These are phyloP conservation scores for Rubia balearica DNA, from an alignment of 305 asterid genomes.

Conservation along the genomic window DNA sequence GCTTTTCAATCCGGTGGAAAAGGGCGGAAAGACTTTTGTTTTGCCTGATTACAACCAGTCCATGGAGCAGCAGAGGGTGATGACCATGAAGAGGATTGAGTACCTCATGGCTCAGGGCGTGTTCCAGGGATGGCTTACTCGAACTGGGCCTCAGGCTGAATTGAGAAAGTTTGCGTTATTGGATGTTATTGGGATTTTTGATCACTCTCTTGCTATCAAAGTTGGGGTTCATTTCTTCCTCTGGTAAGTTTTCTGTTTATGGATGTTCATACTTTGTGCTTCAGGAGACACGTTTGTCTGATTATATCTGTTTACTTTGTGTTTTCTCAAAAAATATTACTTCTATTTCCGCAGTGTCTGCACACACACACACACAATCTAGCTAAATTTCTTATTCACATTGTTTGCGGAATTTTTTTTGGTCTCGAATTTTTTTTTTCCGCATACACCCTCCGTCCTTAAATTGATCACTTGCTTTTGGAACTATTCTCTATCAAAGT, in stretches of 20 bases:
- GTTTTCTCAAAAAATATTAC: no score
- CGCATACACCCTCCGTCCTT: no score
- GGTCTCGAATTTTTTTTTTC: neutral
- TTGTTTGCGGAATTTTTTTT: neutral
- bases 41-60: constrained; percentile 80
- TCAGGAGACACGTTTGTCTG: no score
- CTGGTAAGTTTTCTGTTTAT: constrained; percentile 42
- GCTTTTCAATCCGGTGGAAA: constrained; percentile 54
- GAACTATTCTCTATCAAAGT: no score
- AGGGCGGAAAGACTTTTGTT: constrained; percentile 74
- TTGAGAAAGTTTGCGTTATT: constrained; percentile 67
- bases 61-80: constrained; percentile 94
- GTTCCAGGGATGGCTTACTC: constrained; percentile 69
- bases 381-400: neutral
- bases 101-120: constrained; percentile 62
- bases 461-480: no score
- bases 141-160: constrained; percentile 59
- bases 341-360: neutral
- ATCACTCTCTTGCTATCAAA: constrained; percentile 80
- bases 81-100: constrained; percentile 81
- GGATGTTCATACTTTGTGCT: neutral
- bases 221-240: constrained; percentile 78
- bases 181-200: constrained; percentile 64
- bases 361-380: neutral
- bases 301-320: no score